Conservation (phyloP, 805 yeast species). For the Candida insectorum region DNA sequence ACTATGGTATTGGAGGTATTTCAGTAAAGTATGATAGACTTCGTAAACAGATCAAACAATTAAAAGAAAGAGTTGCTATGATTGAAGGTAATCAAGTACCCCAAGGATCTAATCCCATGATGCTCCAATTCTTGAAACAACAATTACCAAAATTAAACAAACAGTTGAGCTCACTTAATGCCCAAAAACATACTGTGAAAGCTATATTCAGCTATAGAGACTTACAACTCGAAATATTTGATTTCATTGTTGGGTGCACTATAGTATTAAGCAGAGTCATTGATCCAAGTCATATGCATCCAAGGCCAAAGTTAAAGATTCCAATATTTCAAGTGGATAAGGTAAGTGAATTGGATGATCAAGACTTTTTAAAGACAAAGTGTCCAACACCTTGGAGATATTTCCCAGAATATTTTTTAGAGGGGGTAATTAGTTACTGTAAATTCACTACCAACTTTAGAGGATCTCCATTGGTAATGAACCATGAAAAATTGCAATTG, state of each 20-base stretch:
- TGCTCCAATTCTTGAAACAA: conserved; percentile 18
- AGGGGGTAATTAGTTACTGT: conserved; percentile 73
- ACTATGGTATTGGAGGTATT: conserved; percentile 87
- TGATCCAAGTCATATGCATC: conserved; percentile 69
- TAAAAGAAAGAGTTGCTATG: conserved; percentile 47
- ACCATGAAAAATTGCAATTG: conserved; percentile 47
- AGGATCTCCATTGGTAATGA: conserved; percentile 54
- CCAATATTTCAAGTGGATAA: conserved; percentile 56
- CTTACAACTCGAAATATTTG: conserved; percentile 66
- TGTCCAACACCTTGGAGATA: conserved; percentile 77
- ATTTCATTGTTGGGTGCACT: conserved; percentile 72
- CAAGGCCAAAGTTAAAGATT: conserved; percentile 46
- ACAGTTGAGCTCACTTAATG: conserved; percentile 30
- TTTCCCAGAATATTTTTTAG: conserved; percentile 82
- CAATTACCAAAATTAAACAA: conserved; percentile 50
- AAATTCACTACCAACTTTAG: conserved; percentile 56
- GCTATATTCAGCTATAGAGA: conserved; percentile 57
- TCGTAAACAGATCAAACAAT: conserved; percentile 45
- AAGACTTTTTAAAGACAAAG: conserved; percentile 61
- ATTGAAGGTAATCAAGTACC: conserved; percentile 31
- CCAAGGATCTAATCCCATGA: conserved; percentile 25
- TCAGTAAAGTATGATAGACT: conserved; percentile 53
- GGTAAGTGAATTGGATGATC: conserved; percentile 69
- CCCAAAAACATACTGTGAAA: conserved; percentile 56
- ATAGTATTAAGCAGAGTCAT: conserved; percentile 67